Conservation (phyloP, 805 yeast species). For the Monosporozyma servazzii region DNA sequence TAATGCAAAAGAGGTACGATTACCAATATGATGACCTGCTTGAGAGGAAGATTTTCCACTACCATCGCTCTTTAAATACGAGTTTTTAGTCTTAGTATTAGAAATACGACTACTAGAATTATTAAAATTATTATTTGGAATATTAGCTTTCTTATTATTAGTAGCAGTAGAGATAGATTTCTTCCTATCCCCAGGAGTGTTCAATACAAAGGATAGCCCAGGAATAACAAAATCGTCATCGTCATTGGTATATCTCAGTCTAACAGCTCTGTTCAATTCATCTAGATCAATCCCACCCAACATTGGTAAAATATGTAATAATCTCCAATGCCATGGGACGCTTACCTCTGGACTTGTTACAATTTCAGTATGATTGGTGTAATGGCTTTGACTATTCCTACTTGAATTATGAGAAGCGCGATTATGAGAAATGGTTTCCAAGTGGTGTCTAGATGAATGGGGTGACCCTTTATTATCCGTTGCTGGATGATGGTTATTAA, state of each 20-base stretch:
- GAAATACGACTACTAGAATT: not conserved
- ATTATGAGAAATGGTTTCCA: not conserved
- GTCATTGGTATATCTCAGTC: constrained; percentile 11
- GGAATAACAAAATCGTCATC: constrained; percentile 19
- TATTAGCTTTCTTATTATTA: constrained; percentile 1
- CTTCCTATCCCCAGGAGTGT: not conserved
- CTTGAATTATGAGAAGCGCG: not conserved
- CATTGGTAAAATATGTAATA: constrained; percentile 25
- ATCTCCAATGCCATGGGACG: constrained; percentile 22
- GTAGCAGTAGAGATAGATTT: constrained; percentile 1
- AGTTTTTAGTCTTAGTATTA: not conserved
- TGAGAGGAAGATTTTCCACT: not conserved
- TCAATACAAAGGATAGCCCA: constrained; percentile 17
- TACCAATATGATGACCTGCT: not conserved
- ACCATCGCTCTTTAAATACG: not conserved
- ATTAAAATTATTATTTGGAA: not conserved
- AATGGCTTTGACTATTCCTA: not conserved
- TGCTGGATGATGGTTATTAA: not conserved
- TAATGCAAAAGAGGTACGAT: not conserved
- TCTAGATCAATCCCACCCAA: constrained; percentile 27
- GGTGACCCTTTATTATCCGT: not conserved
- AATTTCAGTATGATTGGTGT: not conserved
- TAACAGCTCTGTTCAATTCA: constrained; percentile 20
- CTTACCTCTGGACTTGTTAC: constrained; percentile 6
- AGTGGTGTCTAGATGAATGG: not conserved